phyloP scores from a whole-genome alignment of 2,329 filamentous ascomycete genomes.

The Botrytis galanthina region DNA sequence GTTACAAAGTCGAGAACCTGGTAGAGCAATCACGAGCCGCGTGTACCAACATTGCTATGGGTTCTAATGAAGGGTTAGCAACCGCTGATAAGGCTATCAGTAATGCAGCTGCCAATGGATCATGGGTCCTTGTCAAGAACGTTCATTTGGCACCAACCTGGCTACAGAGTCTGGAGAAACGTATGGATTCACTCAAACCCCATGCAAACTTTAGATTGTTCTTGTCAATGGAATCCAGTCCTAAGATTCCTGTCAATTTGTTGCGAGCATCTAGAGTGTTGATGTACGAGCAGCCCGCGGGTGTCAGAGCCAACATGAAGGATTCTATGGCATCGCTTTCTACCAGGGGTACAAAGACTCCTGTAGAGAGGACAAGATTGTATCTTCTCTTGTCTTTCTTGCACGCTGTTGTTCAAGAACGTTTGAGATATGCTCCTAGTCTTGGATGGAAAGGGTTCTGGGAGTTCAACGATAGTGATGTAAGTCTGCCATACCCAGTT shows the following conservation, averaged over 20 bases:
- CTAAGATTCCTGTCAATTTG: slow-evolving; percentile 94
- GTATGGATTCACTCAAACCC: slow-evolving; percentile 91
- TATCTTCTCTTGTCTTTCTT: slow-evolving; percentile 92
- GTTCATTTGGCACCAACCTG: slow-evolving; percentile 94
- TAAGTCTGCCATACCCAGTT: slow-evolving; percentile 54
- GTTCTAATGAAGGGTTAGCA: slow-evolving; percentile 88
- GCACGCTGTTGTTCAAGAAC: slow-evolving; percentile 93
- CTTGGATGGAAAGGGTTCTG: slow-evolving; percentile 98
- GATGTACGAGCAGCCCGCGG: slow-evolving; percentile 97
- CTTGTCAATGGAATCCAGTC: slow-evolving; percentile 96
- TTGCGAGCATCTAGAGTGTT: slow-evolving; percentile 89
- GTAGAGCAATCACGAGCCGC: slow-evolving; percentile 79
- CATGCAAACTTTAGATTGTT: slow-evolving; percentile 92
- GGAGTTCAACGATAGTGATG: slow-evolving; percentile 99
- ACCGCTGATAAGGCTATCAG: slow-evolving; percentile 94
- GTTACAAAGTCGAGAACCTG: slow-evolving; percentile 96
- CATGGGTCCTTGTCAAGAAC: slow-evolving; percentile 98
- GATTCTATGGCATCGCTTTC: slow-evolving; percentile 87
- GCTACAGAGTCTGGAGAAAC: slow-evolving; percentile 96
- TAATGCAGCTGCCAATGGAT: slow-evolving; percentile 85
- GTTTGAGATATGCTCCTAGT: slow-evolving; percentile 87
- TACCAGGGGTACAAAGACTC: slow-evolving; percentile 71
- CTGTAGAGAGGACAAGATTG: slow-evolving; percentile 84
- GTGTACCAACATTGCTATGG: slow-evolving; percentile 98
- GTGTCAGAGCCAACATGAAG: slow-evolving; percentile 97